Evolutionary conservation across 2,329 filamentous ascomycete genomes (phyloP).

Genomic region (Paramyrothecium roridum): DNA sequence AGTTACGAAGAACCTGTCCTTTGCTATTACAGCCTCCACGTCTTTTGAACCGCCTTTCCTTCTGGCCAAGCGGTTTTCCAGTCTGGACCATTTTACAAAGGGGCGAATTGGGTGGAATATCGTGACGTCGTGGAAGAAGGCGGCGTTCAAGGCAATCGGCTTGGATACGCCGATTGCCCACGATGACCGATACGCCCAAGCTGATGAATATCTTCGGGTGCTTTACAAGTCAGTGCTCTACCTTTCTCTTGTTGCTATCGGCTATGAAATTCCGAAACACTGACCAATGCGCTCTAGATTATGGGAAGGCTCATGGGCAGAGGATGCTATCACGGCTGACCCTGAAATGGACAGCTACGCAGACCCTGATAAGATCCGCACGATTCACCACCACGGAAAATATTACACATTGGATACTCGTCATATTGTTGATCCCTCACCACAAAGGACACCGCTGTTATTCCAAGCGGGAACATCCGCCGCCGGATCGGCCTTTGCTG

Average conservation of each 20-base stretch:
- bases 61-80: conserved; percentile 58
- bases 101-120: conserved; percentile 57
- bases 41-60: conserved; percentile 66
- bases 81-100: conserved; percentile 60
- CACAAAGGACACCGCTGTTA: conserved; percentile 54
- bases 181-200: conserved; percentile 45
- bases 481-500: conserved; percentile 54
- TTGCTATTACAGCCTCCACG: conserved; percentile 9
- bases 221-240: conserved; percentile 51
- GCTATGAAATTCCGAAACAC: not conserved
- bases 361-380: conserved; percentile 55
- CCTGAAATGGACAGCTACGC: conserved; percentile 52
- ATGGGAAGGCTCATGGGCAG: conserved; percentile 54
- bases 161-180: conserved; percentile 37
- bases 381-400: conserved; percentile 58
- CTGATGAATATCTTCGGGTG: conserved; percentile 59
- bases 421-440: conserved; percentile 51
- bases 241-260: not conserved
- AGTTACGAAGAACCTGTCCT: conserved; percentile 27
- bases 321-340: conserved; percentile 54
- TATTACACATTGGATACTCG: conserved; percentile 44
- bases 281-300: conserved; percentile 27
- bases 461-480: conserved; percentile 59
- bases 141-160: conserved; percentile 60
- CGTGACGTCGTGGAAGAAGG: conserved; percentile 65